A percentile compares a stretch with the other conserved stretches of the same genome.
phyloP scores from a whole-genome alignment of 1,284 basidiomycete genomes.

The Hypsizygus ulmarius region DNA sequence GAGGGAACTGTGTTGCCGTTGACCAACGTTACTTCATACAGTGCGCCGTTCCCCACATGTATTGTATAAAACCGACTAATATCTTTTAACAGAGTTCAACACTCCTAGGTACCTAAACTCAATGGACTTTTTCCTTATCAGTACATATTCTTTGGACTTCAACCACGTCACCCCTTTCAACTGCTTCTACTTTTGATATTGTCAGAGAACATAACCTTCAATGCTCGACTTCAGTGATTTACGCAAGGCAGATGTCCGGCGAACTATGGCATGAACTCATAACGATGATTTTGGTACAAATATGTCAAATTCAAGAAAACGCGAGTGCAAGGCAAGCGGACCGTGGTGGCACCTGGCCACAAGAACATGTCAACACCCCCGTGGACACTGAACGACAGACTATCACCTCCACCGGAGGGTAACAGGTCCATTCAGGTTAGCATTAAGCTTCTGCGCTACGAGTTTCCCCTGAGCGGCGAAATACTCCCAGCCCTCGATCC shows the following conservation, averaged over 20 bases:
- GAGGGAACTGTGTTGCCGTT: constrained; percentile 43
- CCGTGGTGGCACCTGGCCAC: neutral
- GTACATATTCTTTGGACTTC: no score
- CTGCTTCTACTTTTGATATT: no score
- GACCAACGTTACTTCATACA: constrained; percentile 48
- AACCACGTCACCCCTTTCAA: no score
- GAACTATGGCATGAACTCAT: neutral
- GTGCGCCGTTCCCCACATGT: constrained; percentile 26
- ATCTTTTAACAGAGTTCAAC: no score
- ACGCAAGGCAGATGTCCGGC: neutral
- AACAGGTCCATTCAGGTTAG: constrained; percentile 33
- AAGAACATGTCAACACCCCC: neutral
- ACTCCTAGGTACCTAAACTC: no score
- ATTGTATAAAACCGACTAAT: neutral
- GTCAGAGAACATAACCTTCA: no score
- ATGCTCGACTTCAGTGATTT: no score
- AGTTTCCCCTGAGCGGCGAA: constrained; percentile 31
- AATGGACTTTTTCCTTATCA: no score
- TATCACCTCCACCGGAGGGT: constrained; percentile 25
- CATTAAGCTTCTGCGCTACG: constrained; percentile 26
- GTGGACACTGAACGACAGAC: neutral
- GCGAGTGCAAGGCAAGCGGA: neutral
- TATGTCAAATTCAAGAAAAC: neutral
- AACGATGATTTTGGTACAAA: no score
- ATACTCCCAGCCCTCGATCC: constrained; percentile 35